Percentiles rank a stretch among this genome's conserved stretches.
These are phyloP conservation scores for Pseudogymnoascus sp. DNA, from an alignment of 2,329 filamentous ascomycete genomes.

Conservation along the genomic window DNA sequence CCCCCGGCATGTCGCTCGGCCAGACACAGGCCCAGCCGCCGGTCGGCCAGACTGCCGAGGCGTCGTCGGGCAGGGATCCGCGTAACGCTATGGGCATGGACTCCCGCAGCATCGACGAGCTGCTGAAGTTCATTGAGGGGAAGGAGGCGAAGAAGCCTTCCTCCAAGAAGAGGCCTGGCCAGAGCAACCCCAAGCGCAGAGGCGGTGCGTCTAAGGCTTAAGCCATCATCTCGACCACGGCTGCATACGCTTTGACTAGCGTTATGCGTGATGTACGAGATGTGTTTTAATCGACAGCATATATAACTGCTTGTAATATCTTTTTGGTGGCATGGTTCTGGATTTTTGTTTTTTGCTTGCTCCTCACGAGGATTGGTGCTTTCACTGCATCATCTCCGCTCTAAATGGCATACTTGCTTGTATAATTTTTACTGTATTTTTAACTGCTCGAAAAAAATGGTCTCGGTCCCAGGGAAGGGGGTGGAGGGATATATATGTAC, in stretches of 20 bases:
- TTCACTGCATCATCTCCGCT: background rate
- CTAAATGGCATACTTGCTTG: background rate
- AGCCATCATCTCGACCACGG: background rate
- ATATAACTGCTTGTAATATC: constrained; percentile 1
- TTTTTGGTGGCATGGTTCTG: background rate
- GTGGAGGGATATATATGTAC: background rate
- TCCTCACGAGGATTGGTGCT: background rate
- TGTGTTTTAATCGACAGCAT: background rate
- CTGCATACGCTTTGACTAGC: background rate
- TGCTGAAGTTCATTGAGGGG: constrained; percentile 92
- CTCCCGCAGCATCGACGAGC: constrained; percentile 80
- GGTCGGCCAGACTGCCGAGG: constrained; percentile 49
- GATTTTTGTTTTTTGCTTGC: background rate
- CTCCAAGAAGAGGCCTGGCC: constrained; percentile 47
- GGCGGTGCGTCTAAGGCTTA: constrained; percentile 24
- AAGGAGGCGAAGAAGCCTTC: constrained; percentile 43
- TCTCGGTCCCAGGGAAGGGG: background rate
- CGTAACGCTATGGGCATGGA: constrained; percentile 43
- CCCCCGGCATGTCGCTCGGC: constrained; percentile 47
- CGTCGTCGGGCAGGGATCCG: constrained; percentile 30
- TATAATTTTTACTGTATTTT: constrained; percentile 2
- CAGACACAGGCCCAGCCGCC: constrained; percentile 54
- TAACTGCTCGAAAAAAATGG: background rate
- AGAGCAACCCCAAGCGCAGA: constrained; percentile 49
- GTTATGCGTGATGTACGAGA: background rate